These are phyloP conservation scores for Agastache rugosa DNA, from an alignment of 257 asterid species.

Conservation along the genomic window DNA sequence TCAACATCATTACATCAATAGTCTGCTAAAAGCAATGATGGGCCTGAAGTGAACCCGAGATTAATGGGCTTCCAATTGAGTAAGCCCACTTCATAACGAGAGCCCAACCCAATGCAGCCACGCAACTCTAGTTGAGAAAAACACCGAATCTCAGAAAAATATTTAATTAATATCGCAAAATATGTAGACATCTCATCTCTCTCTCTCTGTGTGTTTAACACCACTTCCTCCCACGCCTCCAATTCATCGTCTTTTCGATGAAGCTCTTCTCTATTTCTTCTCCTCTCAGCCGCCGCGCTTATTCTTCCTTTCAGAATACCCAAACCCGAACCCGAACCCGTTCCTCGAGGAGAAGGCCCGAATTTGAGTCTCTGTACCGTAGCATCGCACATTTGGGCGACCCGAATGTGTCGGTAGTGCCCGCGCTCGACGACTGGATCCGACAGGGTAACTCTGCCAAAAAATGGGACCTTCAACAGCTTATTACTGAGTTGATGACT, in stretches of 20 bases:
- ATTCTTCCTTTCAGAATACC: slow-evolving; percentile 28
- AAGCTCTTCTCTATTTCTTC: slow-evolving; percentile 40
- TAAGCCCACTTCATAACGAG: no score
- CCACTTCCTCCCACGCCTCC: not conserved
- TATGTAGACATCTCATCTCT: no score
- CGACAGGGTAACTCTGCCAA: slow-evolving; percentile 45
- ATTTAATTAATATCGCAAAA: no score
- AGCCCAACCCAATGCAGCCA: no score
- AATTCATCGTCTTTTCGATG: slow-evolving; percentile 36
- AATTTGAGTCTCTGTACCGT: slow-evolving; percentile 43
- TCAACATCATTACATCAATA: no score
- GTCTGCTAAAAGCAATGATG: no score
- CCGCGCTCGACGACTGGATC: slow-evolving; percentile 69
- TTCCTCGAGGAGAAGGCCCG: slow-evolving; percentile 3
- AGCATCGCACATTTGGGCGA: slow-evolving; percentile 59
- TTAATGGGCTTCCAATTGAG: not conserved
- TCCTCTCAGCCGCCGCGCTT: slow-evolving; percentile 30
- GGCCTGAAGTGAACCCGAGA: no score
- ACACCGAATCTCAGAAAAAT: no score
- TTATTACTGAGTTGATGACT: slow-evolving; percentile 43
- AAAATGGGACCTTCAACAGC: slow-evolving; percentile 39
- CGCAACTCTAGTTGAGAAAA: no score
- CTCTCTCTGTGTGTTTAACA: no score
- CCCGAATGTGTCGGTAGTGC: slow-evolving; percentile 54
- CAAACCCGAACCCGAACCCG: slow-evolving; percentile 36